Base-by-base conservation (phyloP, 2,329 filamentous ascomycete genomes). In the Rutstroemia sp. region DNA sequence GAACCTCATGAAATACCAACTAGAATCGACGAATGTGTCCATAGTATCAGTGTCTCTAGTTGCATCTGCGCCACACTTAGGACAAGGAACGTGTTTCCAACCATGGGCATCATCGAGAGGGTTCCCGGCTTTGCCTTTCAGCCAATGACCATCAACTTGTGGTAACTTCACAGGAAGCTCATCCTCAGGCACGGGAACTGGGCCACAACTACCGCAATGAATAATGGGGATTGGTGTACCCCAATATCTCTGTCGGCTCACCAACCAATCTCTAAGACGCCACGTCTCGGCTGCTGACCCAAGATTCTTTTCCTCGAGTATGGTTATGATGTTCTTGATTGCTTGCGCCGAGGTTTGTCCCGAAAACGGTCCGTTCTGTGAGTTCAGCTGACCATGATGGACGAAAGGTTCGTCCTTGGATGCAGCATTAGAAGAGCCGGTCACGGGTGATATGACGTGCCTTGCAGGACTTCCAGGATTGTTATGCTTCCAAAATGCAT, bases 11-110 rank as follows among this genome's bases (percentile, higher is more conserved):
- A 86, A 95, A 71, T 96, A 96, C 91, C 91, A 96, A 54, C 90
- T 95, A 1, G 90, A 95, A 72, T 95, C 91, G 59, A 96, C 91
- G 72, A 96, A 96, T 0, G 91, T 96, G 70, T 96, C 91, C 91
- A 96, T 95, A 2, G 91, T 96, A 69, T 96, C 91, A 0, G 91
- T 95, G 62, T 96, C 91, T 61, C 91, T 81, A 68, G 83, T 87
- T 6, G 89, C 91, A 23, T 82, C 73, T 1, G 80, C 77, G 16
- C 79, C 74, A 65, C 91, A 96, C 63, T 81, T 81, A 5, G 91
- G 91, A 67, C 91, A 96, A 2, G 77, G 70, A 0, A 85, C 88
- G 64, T 91, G 82, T 47, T 90, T 77, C 84, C 90, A 96, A 7
- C 86, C 82, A 12, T 83, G 73, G 1, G 85, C 83, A 19, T 81